phyloP scores from a whole-genome alignment of 2,329 filamentous ascomycete species.

The Alternaria tenuissima region DNA sequence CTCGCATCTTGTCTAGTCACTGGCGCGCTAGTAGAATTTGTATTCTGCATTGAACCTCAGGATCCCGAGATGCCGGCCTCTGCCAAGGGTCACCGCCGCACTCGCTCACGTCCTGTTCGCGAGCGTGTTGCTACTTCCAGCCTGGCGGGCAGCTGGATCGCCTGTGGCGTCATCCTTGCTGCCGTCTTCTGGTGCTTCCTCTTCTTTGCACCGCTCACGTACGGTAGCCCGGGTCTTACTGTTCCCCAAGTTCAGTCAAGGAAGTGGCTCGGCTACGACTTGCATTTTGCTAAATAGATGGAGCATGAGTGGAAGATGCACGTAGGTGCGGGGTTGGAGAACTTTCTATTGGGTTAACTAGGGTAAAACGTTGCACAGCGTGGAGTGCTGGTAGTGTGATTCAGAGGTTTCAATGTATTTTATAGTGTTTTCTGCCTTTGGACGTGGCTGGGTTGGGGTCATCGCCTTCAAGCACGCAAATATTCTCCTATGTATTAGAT shows the following conservation, averaged over 20 bases:
- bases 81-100: slow-evolving; percentile 46
- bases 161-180: slow-evolving; percentile 72
- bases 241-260: slow-evolving; percentile 80
- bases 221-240: slow-evolving; percentile 87
- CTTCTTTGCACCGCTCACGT: slow-evolving; percentile 94
- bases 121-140: slow-evolving; percentile 84
- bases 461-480: not conserved
- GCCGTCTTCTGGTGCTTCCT: slow-evolving; percentile 80
- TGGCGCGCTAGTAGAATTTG: slow-evolving; percentile 90
- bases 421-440: slow-evolving; percentile 1
- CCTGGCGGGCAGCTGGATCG: slow-evolving; percentile 80
- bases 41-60: slow-evolving; percentile 86
- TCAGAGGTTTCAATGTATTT: slow-evolving; percentile 9
- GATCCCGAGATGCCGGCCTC: slow-evolving; percentile 54
- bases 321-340: not conserved
- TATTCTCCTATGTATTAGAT: slow-evolving; percentile 11
- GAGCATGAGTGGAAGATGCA: not conserved
- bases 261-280: slow-evolving; percentile 96
- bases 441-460: not conserved
- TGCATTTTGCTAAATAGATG: slow-evolving; percentile 94
- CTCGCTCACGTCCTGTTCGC: slow-evolving; percentile 74
- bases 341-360: slow-evolving; percentile 9
- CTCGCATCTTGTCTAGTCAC: slow-evolving; percentile 89
- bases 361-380: slow-evolving; percentile 18
- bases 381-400: slow-evolving; percentile 10